Evolutionary conservation across 805 yeast species (phyloP).

Genomic region (Tetrapisispora arboricola): DNA sequence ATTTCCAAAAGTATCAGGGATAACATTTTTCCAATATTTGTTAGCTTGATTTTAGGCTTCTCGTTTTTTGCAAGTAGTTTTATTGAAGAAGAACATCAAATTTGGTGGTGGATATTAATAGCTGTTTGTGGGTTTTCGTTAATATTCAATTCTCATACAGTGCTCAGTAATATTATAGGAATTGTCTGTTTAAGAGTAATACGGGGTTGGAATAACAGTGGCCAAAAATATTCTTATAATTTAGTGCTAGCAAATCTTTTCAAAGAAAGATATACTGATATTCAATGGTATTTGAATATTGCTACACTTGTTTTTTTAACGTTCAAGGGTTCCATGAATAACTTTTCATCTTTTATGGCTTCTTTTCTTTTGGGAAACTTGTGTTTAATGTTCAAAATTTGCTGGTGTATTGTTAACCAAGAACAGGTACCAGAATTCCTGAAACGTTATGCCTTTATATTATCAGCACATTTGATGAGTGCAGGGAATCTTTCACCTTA

Average conservation of each 20-base stretch:
- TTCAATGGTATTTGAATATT: constrained; percentile 41
- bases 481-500: constrained; percentile 21
- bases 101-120: constrained; percentile 79
- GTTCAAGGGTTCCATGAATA: constrained; percentile 13
- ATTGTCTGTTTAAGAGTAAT: constrained; percentile 42
- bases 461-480: constrained; percentile 6
- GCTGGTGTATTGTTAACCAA: constrained; percentile 45
- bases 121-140: constrained; percentile 18
- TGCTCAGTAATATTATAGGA: constrained; percentile 9
- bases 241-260: constrained; percentile 41
- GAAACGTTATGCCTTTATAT: not conserved
- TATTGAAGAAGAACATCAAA: constrained; percentile 91
- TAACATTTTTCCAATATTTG: constrained; percentile 12
- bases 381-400: constrained; percentile 44
- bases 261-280: constrained; percentile 13
- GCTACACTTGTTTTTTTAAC: constrained; percentile 30
- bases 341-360: constrained; percentile 34
- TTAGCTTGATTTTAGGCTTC: constrained; percentile 34
- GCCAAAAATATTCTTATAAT: constrained; percentile 62
- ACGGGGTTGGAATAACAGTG: constrained; percentile 82
- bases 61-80: constrained; percentile 79
- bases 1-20: not conserved
- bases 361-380: constrained; percentile 38
- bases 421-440: constrained; percentile 36
- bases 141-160: constrained; percentile 2